These are phyloP conservation scores for Microcera coccophila DNA, from an alignment of 2,329 filamentous ascomycete genomes.

Conservation along the genomic window DNA sequence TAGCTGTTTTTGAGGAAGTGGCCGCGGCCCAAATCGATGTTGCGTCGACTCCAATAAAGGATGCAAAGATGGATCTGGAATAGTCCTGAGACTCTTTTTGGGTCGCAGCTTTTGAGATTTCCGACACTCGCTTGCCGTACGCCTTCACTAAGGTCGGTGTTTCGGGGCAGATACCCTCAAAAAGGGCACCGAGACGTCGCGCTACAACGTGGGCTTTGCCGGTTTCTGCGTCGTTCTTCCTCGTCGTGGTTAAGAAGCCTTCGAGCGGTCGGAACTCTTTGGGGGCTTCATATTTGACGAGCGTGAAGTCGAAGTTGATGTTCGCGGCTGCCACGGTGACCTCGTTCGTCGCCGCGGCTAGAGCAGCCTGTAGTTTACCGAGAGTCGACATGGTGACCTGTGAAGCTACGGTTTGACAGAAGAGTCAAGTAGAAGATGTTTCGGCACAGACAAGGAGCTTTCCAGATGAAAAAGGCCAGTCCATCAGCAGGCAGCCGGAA, in stretches of 20 bases:
- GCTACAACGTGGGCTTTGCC: constrained; percentile 37
- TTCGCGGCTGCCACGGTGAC: constrained; percentile 3
- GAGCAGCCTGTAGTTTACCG: background rate
- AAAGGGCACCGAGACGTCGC: constrained; percentile 37
- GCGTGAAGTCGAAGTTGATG: constrained; percentile 41
- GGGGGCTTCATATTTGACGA: constrained; percentile 39
- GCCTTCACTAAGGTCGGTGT: constrained; percentile 31
- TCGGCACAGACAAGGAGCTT: background rate
- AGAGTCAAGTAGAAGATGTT: background rate
- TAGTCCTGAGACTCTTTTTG: constrained; percentile 2
- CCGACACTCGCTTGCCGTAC: constrained; percentile 32
- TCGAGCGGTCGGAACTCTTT: constrained; percentile 34
- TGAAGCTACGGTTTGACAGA: background rate
- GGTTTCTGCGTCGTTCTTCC: constrained; percentile 35
- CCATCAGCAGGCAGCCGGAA: background rate
- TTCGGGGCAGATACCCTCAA: constrained; percentile 28
- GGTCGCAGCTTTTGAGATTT: constrained; percentile 25
- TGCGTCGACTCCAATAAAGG: constrained; percentile 24
- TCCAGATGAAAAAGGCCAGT: background rate
- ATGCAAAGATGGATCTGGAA: constrained; percentile 17
- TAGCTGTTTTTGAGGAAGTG: constrained; percentile 25
- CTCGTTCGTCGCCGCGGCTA: constrained; percentile 4
- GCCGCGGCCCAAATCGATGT: constrained; percentile 25
- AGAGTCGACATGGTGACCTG: background rate
- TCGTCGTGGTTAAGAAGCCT: constrained; percentile 22